phyloP scores from a whole-genome alignment of 176 grass and related monocot species.

The Oryza glaberrima region DNA sequence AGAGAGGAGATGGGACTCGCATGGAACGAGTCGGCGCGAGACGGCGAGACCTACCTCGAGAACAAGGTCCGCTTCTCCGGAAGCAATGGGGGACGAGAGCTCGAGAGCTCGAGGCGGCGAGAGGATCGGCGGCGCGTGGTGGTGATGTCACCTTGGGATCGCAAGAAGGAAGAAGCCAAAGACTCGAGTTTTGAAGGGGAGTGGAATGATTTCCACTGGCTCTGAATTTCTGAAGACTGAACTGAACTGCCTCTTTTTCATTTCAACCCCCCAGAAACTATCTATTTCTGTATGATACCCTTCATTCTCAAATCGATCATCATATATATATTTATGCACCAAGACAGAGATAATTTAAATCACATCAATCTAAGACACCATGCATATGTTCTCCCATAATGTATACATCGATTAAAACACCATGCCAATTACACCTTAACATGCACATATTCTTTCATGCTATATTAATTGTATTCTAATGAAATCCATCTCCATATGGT shows the following conservation, averaged over 20 bases:
- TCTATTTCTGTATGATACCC: too few relatives aligned
- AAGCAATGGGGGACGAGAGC: conserved; percentile 30
- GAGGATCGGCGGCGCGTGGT: conserved; percentile 1
- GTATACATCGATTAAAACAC: too few relatives aligned
- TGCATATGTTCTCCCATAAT: too few relatives aligned
- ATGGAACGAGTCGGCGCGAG: conserved; percentile 12
- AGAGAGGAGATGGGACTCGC: background rate
- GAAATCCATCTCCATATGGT: too few relatives aligned
- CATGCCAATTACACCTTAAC: too few relatives aligned
- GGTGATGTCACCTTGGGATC: conserved; percentile 46
- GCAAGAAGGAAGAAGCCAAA: conserved; percentile 24
- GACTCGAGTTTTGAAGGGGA: conserved; percentile 18
- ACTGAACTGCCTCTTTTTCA: background rate
- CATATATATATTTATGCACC: too few relatives aligned
- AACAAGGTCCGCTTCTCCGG: background rate
- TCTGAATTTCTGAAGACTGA: background rate
- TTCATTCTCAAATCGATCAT: too few relatives aligned
- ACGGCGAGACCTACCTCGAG: background rate
- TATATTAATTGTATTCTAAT: too few relatives aligned
- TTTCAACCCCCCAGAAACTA: background rate
- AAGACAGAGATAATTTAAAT: too few relatives aligned
- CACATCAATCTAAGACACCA: too few relatives aligned
- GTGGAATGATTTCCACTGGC: conserved; percentile 19
- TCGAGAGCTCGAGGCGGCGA: background rate
- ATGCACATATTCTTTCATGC: background rate